These are phyloP conservation scores for Trametes versicolor DNA, from an alignment of 1,284 basidiomycete species.

Conservation along the genomic window DNA sequence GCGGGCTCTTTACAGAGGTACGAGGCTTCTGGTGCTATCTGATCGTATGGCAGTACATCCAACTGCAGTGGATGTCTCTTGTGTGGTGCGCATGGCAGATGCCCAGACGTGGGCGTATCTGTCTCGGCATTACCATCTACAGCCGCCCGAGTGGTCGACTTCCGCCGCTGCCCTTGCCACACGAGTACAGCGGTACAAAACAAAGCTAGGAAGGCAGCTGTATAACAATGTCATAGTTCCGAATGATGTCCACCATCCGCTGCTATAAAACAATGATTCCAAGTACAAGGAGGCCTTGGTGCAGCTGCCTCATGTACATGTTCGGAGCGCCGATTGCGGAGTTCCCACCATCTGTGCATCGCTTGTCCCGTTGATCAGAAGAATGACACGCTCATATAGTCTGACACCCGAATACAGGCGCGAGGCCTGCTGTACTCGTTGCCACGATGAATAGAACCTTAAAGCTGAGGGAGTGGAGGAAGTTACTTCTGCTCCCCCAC, in stretches of 20 bases:
- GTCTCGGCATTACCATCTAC: background rate
- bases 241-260: too few relatives aligned
- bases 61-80: background rate
- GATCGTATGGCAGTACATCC: too few relatives aligned
- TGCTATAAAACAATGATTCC: too few relatives aligned
- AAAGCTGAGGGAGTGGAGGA: background rate
- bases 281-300: background rate
- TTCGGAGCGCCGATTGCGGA: background rate
- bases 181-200: background rate
- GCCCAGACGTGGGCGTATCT: background rate
- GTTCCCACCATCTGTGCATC: background rate
- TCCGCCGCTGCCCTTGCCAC: background rate
- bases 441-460: background rate
- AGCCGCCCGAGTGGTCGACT: background rate
- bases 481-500: background rate
- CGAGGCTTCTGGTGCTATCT: background rate
- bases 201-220: background rate
- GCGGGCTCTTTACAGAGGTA: background rate
- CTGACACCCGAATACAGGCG: background rate
- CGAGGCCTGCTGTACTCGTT: background rate
- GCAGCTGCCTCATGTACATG: background rate
- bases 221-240: too few relatives aligned
- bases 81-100: background rate
- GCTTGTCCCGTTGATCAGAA: slow-evolving; percentile 7
- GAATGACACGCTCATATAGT: background rate